Evolutionary conservation across 306 rosid genomes (phyloP).

Genomic region (Begonia peltatifolia): DNA sequence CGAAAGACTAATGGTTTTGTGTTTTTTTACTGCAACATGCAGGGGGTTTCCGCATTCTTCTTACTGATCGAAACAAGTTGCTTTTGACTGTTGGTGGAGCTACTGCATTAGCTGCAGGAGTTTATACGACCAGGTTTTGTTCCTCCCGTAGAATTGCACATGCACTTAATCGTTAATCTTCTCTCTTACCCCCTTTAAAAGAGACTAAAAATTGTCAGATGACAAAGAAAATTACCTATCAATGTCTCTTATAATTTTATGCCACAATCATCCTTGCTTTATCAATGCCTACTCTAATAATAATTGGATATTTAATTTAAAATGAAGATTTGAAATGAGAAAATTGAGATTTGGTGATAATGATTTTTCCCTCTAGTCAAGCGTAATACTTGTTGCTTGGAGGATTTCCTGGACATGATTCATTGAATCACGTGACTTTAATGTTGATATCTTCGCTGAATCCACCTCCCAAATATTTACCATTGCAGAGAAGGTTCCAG

Average conservation of each 20-base stretch:
- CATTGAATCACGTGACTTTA: neutral
- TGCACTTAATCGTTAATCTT: too few species aligned
- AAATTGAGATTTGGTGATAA: neutral
- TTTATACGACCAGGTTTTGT: conserved; percentile 79
- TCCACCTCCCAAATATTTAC: neutral
- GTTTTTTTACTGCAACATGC: conserved; percentile 24
- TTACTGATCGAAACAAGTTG: conserved; percentile 86
- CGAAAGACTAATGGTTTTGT: conserved; percentile 8
- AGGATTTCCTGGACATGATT: neutral
- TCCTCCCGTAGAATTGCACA: conserved; percentile 3
- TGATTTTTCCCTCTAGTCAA: neutral
- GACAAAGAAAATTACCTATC: too few species aligned
- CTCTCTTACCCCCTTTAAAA: too few species aligned
- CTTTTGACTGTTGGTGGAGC: conserved; percentile 95
- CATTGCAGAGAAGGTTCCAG: conserved; percentile 80
- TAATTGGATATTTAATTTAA: neutral
- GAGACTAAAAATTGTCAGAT: too few species aligned
- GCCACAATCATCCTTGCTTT: too few species aligned
- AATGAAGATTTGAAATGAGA: neutral
- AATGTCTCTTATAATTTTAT: too few species aligned
- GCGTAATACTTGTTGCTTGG: neutral
- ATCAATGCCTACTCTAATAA: neutral
- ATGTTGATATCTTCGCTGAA: neutral
- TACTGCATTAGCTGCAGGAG: conserved; percentile 96
- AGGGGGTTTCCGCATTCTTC: conserved; percentile 75